Base-by-base conservation (phyloP, 129 eudicot species). In the Artemisia argyi region DNA sequence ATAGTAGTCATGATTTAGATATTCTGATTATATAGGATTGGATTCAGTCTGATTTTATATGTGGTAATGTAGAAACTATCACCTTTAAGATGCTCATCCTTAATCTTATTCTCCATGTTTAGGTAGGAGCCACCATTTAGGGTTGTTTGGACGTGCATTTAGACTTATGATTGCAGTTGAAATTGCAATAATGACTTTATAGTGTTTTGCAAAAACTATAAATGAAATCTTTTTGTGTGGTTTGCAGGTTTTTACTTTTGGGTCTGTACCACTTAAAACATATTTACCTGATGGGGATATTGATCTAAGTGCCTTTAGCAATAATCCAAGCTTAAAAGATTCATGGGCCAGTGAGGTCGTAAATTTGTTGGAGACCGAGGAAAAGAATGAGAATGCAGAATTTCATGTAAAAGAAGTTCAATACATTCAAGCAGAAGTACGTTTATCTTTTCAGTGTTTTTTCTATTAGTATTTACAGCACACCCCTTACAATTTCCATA, bases 271-370 rank as follows among this genome's bases (percentile, higher is more conserved):
- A 74, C 86, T 94, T 78, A 94, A 94, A 80, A 94, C 99, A 5
- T 94, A 94, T 79, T 82, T 94, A 73, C 97, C 99, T 14, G 99
- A 94, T 83, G 99, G 99, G 42, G 99, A 94, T 82, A 94, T 94
- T 14, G 99, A 94, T 75, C 73, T 94, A 73, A 90, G 93, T 47
- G 89, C 96, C 50, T 90, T 94, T 58, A 82, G 91, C 81, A 77
- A 86, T 28, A 78, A 72, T 78, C 89, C 90, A 60, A 82, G 49
- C 66, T 74, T 85, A 76, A 94, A 90, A 79, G 99, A 88, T 57
- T 76, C 89, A 35, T 94, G 99, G 99, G 99, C 99, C 61, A 79
- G 71, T 76, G 86, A 84, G 74, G 99, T 94, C 13, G 83, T 93
- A 22, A 93, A 94, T 78, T 74, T 84, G 84, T 87, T 94, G 35